phyloP scores from a whole-genome alignment of 106 monocot species.

The Dendrobium huoshanense region DNA sequence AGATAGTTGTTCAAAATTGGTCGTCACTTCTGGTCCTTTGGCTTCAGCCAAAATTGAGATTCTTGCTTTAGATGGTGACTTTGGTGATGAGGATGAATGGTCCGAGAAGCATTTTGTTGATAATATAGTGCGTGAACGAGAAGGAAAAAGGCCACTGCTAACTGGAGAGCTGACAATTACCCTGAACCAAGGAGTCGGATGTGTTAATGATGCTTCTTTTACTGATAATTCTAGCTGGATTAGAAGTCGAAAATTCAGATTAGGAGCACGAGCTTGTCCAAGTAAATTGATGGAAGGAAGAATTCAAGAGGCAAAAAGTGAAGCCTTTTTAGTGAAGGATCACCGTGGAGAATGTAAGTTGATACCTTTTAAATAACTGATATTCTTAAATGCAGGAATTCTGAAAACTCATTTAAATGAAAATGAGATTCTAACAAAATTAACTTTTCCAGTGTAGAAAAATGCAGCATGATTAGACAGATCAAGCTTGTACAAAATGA shows the following conservation, averaged over 20 bases:
- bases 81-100: conserved; percentile 59
- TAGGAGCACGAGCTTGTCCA: conserved; percentile 48
- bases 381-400: conserved; percentile 2
- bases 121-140: conserved; percentile 60
- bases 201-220: conserved; percentile 50
- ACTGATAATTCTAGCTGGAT: conserved; percentile 96
- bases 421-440: not conserved
- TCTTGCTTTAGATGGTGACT: conserved; percentile 83
- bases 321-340: conserved; percentile 77
- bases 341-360: conserved; percentile 87
- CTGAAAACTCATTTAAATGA: not conserved
- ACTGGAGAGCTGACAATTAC: conserved; percentile 52
- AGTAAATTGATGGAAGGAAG: conserved; percentile 25
- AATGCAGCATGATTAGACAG: not conserved
- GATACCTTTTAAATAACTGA: not conserved
- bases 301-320: conserved; percentile 60
- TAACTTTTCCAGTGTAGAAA: not conserved
- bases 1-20: conserved; percentile 28
- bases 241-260: conserved; percentile 75
- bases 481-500: not conserved
- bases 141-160: conserved; percentile 77
- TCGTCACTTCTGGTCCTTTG: conserved; percentile 38
- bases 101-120: conserved; percentile 59
- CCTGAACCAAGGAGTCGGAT: conserved; percentile 41
- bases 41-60: conserved; percentile 66